Evolutionary conservation across 495 filamentous ascomycete species (phyloP), one percentile per base, ranked within the genome.

Genomic region (Alectoria sarmentosa): DNA sequence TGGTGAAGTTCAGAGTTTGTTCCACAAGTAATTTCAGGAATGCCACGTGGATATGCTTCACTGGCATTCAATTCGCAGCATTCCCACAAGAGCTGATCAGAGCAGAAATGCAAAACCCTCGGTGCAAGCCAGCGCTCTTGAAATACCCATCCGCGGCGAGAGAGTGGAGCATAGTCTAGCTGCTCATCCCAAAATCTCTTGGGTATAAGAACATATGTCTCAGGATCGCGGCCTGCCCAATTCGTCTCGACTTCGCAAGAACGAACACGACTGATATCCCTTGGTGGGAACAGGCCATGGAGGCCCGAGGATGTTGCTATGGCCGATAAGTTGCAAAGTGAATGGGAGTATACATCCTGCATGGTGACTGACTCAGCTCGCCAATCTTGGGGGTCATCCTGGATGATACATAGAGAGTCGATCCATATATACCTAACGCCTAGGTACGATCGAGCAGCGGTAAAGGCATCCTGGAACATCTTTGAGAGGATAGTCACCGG

Each of bases 181-280:
- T 48, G n/a, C 21, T 48, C 44, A 48, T 48, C n/a, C 44, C 44
- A 48, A 46, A 46, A 46, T 46, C 42, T 46, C 42, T 46, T 46
- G 21, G 42, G 42, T 21, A 46, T 46, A 19, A 19, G 17, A 46
- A n/a, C n/a, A 46, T 46, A 46, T 46, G 42, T 46, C 42, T 46
- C 44, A 48, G 44, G 44, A 10, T 26, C 21, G n/a, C 44, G n/a
- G 4, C n/a, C 44, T 23, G 21, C 23, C 44, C n/a, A 48, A 26
- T 26, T 23, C 23, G 42, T 46, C 21, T 46, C 42, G 21, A 46
- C 9, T 21, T n/a, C 17, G 42, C 42, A 46, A 46, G 42, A 19
- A 46, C 21, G 42, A 21, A 46, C 21, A 46, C 42, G 42, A n/a
- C n/a, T 19, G 13, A 48, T 8, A 10, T 48, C 21, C 10, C n/a